Conservation (phyloP, 805 yeast genomes). For the Candida maltosa region DNA sequence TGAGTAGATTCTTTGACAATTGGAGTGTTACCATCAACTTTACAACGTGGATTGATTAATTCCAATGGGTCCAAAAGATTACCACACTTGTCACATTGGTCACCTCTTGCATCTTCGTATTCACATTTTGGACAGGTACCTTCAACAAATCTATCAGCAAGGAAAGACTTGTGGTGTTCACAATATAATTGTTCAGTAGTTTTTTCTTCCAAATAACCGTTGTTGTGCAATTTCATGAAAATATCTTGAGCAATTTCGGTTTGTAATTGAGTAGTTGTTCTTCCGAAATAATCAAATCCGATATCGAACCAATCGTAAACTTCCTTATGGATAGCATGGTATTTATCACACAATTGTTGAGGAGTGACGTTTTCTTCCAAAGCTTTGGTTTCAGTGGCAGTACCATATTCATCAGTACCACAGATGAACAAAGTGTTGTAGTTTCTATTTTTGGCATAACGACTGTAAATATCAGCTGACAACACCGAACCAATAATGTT, state of each 20-base stretch:
- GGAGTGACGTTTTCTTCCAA: conserved; percentile 91
- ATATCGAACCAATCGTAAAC: conserved; percentile 97
- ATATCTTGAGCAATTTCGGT: conserved; percentile 95
- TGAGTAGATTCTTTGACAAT: conserved; percentile 79
- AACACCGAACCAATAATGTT: conserved; percentile 94
- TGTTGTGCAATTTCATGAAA: conserved; percentile 70
- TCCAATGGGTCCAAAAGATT: conserved; percentile 85
- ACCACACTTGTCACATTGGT: conserved; percentile 98
- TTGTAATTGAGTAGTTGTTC: conserved; percentile 90
- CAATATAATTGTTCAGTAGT: conserved; percentile 89
- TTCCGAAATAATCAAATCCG: conserved; percentile 91
- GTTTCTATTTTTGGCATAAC: conserved; percentile 86
- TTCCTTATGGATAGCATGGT: conserved; percentile 78
- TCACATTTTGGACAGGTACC: conserved; percentile 95
- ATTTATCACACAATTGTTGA: conserved; percentile 84
- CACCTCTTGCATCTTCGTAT: conserved; percentile 98
- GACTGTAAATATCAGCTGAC: conserved; percentile 89
- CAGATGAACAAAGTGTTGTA: conserved; percentile 83
- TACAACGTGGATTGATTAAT: conserved; percentile 92
- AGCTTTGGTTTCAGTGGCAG: conserved; percentile 98
- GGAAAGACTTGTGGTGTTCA: conserved; percentile 81
- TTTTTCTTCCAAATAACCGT: conserved; percentile 81
- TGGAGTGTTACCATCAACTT: conserved; percentile 82
- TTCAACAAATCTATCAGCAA: conserved; percentile 96
- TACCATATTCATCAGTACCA: conserved; percentile 99